Conservation (phyloP, 129 eudicot genomes). For the Saposhnikovia divaricata region DNA sequence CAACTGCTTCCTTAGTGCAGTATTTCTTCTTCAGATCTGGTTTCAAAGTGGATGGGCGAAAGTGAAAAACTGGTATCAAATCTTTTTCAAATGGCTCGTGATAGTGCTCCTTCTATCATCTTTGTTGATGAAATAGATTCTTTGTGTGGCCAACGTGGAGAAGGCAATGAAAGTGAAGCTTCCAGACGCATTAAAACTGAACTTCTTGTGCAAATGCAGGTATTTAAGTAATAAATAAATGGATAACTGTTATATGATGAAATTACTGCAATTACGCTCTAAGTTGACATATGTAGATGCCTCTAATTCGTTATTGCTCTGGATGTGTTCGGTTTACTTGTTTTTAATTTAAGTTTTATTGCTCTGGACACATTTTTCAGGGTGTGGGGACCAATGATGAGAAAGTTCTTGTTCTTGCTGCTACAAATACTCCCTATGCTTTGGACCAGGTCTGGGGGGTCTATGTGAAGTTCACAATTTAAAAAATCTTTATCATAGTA, state of each 20-base stretch:
- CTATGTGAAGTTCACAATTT: background rate
- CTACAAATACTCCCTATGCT: constrained; percentile 98
- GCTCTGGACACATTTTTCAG: constrained; percentile 26
- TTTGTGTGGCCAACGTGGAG: constrained; percentile 96
- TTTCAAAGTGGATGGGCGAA: constrained; percentile 99
- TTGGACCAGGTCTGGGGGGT: constrained; percentile 68
- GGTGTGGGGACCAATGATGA: constrained; percentile 99
- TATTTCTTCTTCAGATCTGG: constrained; percentile 93
- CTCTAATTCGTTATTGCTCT: background rate
- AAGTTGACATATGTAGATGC: background rate
- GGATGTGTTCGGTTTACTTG: background rate
- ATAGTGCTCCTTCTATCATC: constrained; percentile 92
- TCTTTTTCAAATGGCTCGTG: constrained; percentile 97
- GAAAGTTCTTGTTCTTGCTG: constrained; percentile 97
- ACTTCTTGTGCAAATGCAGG: constrained; percentile 99
- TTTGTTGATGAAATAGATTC: constrained; percentile 97
- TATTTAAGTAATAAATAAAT: constrained; percentile 16
- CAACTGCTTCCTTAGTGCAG: constrained; percentile 64
- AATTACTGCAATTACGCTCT: background rate
- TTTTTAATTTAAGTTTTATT: background rate
- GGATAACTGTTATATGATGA: background rate
- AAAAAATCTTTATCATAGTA: background rate
- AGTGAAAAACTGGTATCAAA: constrained; percentile 96
- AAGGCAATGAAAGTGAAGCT: constrained; percentile 99
- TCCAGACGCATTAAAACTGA: constrained; percentile 99